A percentile compares a stretch with the other conserved stretches of the same genome.
Evolutionary conservation across 176 grass and related monocot genomes (phyloP).

Genomic region (Ensete glaucum): DNA sequence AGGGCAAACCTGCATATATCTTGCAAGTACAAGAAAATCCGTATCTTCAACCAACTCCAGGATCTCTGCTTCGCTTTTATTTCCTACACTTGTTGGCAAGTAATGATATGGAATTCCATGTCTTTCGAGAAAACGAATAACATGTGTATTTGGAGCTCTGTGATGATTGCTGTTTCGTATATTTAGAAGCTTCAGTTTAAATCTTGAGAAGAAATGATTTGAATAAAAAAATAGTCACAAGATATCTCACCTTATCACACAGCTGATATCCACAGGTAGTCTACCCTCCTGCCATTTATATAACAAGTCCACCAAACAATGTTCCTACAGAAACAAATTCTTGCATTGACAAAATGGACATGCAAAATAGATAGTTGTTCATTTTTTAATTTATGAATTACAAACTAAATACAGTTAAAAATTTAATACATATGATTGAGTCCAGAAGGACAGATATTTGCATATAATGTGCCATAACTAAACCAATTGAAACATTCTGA

Average conservation of each 20-base stretch:
- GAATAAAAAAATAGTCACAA: neutral
- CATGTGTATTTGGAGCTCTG: constrained; percentile 58
- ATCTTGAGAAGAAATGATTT: neutral
- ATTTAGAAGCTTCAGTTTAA: neutral
- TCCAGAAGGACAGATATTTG: neutral
- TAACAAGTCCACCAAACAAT: constrained; percentile 75
- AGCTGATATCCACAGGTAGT: constrained; percentile 65
- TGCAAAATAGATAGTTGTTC: neutral
- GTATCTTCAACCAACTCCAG: constrained; percentile 57
- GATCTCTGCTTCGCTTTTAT: constrained; percentile 79
- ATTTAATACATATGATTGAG: neutral
- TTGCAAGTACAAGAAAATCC: constrained; percentile 85
- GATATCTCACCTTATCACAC: constrained; percentile 62
- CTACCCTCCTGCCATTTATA: constrained; percentile 72
- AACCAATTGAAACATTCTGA: neutral
- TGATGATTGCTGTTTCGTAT: constrained; percentile 60
- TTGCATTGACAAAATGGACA: neutral
- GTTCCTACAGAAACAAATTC: constrained; percentile 45
- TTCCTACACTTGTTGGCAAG: constrained; percentile 47
- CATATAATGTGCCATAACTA: neutral
- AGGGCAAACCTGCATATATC: constrained; percentile 85
- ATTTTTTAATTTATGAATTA: neutral
- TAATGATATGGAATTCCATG: constrained; percentile 84
- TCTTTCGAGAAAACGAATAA: constrained; percentile 69
- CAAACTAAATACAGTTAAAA: neutral